phyloP scores from a whole-genome alignment of 768 basidiomycete genomes.

The Serendipita sp. region DNA sequence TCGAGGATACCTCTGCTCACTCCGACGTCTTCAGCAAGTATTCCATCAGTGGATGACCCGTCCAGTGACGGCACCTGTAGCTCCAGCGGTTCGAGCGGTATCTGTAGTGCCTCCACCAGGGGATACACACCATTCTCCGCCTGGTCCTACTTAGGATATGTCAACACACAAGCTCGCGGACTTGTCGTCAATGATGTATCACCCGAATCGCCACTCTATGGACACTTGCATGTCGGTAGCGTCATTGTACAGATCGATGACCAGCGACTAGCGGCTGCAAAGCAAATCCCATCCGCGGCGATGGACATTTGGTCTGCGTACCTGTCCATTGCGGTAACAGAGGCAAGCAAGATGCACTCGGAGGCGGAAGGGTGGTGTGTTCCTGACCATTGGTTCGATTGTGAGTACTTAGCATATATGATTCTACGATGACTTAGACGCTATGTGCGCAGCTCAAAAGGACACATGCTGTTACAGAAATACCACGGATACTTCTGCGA shows the following conservation, averaged over 20 bases:
- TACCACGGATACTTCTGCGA: background rate
- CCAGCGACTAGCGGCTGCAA: constrained; percentile 21
- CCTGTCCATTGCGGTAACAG: constrained; percentile 16
- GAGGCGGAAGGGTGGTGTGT: constrained; percentile 46
- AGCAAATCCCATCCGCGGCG: background rate
- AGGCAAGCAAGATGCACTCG: constrained; percentile 6
- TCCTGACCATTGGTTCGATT: constrained; percentile 16
- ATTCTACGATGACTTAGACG: too few relatives aligned
- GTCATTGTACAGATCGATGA: constrained; percentile 57
- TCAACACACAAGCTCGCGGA: background rate
- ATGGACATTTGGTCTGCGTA: constrained; percentile 28
- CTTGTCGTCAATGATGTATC: background rate
- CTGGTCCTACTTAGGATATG: background rate
- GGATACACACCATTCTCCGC: background rate
- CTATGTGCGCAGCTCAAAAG: too few relatives aligned
- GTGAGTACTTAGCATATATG: constrained; percentile 13
- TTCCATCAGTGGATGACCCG: background rate
- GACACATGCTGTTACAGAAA: too few relatives aligned
- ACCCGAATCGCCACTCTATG: constrained; percentile 40
- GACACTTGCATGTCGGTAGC: constrained; percentile 37
- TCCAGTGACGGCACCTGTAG: background rate
- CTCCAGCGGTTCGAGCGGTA: background rate
- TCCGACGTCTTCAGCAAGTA: background rate
- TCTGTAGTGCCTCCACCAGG: background rate
- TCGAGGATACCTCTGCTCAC: background rate